Percentiles rank a stretch among this genome's conserved stretches.
Conservation (phyloP, 2,329 filamentous ascomycete species). For the Fragosphaeria purpurea region DNA sequence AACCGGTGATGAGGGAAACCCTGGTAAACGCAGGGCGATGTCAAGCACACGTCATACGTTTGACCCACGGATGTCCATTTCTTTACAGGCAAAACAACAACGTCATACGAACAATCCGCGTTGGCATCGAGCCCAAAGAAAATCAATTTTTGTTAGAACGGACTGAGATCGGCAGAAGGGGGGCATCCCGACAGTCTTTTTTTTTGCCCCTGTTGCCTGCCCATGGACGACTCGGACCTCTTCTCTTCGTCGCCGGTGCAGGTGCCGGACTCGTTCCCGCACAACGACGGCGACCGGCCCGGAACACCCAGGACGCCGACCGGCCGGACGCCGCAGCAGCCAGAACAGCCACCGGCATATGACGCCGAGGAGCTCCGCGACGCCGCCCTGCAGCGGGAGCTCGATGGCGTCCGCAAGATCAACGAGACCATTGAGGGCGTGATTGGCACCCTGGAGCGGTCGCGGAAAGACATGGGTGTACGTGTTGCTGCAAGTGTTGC, state of each 20-base stretch:
- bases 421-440: constrained; percentile 80
- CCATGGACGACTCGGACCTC: constrained; percentile 15
- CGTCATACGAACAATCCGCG: neutral
- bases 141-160: too few relatives aligned
- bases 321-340: constrained; percentile 20
- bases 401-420: constrained; percentile 74
- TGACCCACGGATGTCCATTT: too few relatives aligned
- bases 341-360: constrained; percentile 35
- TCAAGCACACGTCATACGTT: too few relatives aligned
- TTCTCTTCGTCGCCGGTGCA: constrained; percentile 16
- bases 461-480: constrained; percentile 70
- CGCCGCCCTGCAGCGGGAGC: constrained; percentile 62
- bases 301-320: constrained; percentile 34
- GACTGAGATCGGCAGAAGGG: too few relatives aligned
- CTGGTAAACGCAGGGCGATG: too few relatives aligned
- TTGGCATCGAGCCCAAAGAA: neutral
- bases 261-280: constrained; percentile 2
- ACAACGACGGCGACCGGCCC: neutral
- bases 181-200: too few relatives aligned
- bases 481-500: too few relatives aligned
- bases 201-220: neutral
- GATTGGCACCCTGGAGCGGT: constrained; percentile 59
- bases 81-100: neutral
- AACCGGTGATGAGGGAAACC: too few relatives aligned
- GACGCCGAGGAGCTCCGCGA: constrained; percentile 62